Evolutionary conservation across 1,139 yeast species (phyloP).

Genomic region (Tardiomyces depauwii): DNA sequence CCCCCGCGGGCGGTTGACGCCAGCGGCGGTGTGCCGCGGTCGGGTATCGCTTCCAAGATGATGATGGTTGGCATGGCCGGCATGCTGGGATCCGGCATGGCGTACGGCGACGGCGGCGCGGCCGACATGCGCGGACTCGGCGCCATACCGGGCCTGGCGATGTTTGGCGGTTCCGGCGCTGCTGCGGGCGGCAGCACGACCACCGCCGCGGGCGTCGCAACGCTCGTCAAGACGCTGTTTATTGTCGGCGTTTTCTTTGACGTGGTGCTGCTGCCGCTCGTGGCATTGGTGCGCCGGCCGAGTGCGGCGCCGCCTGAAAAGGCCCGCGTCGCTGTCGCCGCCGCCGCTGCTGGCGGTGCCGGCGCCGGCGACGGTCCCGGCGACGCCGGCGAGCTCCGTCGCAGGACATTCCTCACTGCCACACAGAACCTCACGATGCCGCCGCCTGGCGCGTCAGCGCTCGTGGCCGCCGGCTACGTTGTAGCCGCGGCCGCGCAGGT

Average conservation of each 20-base stretch:
- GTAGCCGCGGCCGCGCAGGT: slow-evolving; percentile 7
- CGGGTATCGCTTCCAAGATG: slow-evolving; percentile 18
- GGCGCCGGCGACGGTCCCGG: not conserved
- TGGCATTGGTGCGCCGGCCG: slow-evolving; percentile 1
- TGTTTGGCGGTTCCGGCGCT: slow-evolving; percentile 5
- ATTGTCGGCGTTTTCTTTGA: slow-evolving; percentile 1
- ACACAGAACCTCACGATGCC: not conserved
- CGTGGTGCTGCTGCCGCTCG: not conserved
- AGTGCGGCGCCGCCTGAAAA: not conserved
- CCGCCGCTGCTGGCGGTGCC: not conserved
- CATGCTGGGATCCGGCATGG: slow-evolving; percentile 26
- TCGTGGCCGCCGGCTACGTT: not conserved
- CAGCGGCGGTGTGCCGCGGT: not conserved
- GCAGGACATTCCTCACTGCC: not conserved
- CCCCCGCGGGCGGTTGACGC: not conserved
- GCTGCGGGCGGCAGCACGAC: no score
- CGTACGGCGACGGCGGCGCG: slow-evolving; percentile 15
- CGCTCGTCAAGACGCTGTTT: slow-evolving; percentile 1
- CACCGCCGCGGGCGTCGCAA: slow-evolving; percentile 1
- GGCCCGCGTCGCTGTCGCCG: not conserved
- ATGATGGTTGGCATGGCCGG: slow-evolving; percentile 31
- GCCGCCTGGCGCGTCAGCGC: not conserved
- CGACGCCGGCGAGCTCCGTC: not conserved
- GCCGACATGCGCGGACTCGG: slow-evolving; percentile 21
- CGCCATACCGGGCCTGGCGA: slow-evolving; percentile 16